A percentile compares a stretch with the other conserved stretches of the same genome.
Evolutionary conservation across 768 basidiomycete species (phyloP).

Genomic region (Mycena epipterygia): DNA sequence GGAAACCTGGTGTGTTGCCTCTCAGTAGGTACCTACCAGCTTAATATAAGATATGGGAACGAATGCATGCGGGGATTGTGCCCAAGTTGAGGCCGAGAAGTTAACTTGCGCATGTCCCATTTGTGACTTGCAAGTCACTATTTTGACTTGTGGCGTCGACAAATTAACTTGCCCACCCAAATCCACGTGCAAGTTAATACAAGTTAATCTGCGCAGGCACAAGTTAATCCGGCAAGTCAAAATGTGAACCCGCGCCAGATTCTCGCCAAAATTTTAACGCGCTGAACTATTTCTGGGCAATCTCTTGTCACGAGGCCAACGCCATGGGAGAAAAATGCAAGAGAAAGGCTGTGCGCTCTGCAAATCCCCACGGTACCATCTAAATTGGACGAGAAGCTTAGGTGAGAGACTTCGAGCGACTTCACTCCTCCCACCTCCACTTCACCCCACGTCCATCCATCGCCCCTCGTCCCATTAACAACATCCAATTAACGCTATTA

Average conservation of each 20-base stretch:
- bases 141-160: no score
- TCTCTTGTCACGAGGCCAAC: conserved; percentile 26
- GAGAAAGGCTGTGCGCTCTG: neutral
- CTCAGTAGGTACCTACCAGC: no score
- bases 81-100: no score
- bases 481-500: conserved; percentile 21
- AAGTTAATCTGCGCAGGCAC: neutral
- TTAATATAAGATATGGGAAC: no score
- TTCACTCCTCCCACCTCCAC: conserved; percentile 15
- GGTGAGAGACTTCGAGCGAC: conserved; percentile 22
- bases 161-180: neutral
- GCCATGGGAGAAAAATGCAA: conserved; percentile 25
- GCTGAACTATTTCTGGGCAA: conserved; percentile 21
- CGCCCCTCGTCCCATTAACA: conserved; percentile 19
- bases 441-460: conserved; percentile 22
- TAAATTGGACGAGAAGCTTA: conserved; percentile 14
- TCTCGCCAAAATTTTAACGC: conserved; percentile 15
- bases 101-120: no score
- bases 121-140: no score
- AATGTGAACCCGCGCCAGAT: neutral
- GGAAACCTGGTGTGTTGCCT: no score
- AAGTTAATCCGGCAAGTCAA: neutral
- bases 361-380: neutral
- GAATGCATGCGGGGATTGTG: no score
- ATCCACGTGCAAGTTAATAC: neutral